Conservation (phyloP, 2,329 filamentous ascomycete genomes). For the Mycosphaerella sp. region DNA sequence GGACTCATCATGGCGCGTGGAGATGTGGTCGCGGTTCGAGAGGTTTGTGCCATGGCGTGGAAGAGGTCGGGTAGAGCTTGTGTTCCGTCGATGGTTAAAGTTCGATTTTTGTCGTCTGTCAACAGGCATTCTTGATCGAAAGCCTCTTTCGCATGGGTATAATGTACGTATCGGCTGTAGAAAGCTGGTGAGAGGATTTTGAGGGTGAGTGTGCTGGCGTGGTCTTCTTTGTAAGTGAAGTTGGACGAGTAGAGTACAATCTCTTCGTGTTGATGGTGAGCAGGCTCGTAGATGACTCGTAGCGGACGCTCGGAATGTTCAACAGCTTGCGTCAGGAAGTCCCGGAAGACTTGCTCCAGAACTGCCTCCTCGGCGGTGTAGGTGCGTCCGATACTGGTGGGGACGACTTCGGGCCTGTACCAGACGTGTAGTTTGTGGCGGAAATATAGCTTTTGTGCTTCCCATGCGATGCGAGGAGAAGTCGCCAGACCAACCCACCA, state of each 20-base stretch:
- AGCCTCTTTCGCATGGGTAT: constrained; percentile 56
- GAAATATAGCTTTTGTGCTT: constrained; percentile 56
- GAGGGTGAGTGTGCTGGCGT: constrained; percentile 47
- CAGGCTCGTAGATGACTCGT: constrained; percentile 50
- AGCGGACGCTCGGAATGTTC: constrained; percentile 42
- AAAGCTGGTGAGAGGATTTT: constrained; percentile 59
- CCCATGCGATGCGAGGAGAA: constrained; percentile 58
- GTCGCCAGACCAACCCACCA: constrained; percentile 63
- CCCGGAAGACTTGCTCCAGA: constrained; percentile 37
- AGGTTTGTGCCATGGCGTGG: constrained; percentile 21
- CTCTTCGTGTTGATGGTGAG: constrained; percentile 34
- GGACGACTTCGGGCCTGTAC: constrained; percentile 58
- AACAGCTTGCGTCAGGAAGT: constrained; percentile 45
- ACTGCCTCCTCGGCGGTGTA: constrained; percentile 48
- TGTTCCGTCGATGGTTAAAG: constrained; percentile 52
- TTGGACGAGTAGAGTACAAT: constrained; percentile 31
- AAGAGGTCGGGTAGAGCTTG: constrained; percentile 47
- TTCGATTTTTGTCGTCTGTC: constrained; percentile 51
- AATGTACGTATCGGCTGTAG: constrained; percentile 60
- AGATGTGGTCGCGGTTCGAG: not conserved
- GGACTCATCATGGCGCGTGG: not conserved
- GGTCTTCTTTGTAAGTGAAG: constrained; percentile 34
- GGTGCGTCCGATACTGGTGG: constrained; percentile 49
- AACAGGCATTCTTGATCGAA: constrained; percentile 53
- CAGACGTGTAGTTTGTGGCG: constrained; percentile 55